Evolutionary conservation across 2,329 filamentous ascomycete genomes (phyloP), one percentile per base, ranked within the genome.

Genomic region (Fusarium sp.): DNA sequence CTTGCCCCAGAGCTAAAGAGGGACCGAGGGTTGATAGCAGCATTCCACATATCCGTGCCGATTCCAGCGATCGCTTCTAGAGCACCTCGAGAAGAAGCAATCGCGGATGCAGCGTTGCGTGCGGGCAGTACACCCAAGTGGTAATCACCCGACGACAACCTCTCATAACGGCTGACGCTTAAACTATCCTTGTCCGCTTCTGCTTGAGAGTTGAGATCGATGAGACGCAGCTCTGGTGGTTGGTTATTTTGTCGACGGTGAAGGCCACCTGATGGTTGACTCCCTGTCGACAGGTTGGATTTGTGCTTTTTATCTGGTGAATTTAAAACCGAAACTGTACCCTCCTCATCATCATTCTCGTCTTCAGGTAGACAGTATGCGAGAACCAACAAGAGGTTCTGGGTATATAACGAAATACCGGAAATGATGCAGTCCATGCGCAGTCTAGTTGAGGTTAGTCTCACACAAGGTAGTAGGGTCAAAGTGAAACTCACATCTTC

Each of bases 371-470:
- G 90, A 75, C 94, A 90, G 81, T 97, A 97, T 76, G 94, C 94
- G 81, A 99, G 91, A 75, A 98, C 91, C 74, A 97, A 88, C 79
- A 99, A 86, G 72, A 97, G 85, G 77, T 89, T 96, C 77, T 93
- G 93, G 77, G 94, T 97, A 89, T 97, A 98, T 80, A 99, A 86
- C 70, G 95, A 97, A 80, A 99, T 91, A 75, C 96, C 96, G 77
- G 96, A 97, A 83, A 99, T 93, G 79, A 97, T 94, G 84, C 96
- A 98, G 83, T 99, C 96, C 81, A 96, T 97, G 76, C 94, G 92
- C 80, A 98, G 88, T 82, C 93, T 97, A 71, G 12, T 26, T 3
- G 31, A 52, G 10, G 58, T 69, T n/a, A 60, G 60, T 26, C 85
- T 18, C 91, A 93, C 92, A 79, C n/a, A 20, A 16, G 5, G 42